These are phyloP conservation scores for Neospermospora avenae DNA, from an alignment of 2,329 filamentous ascomycete genomes.

Conservation along the genomic window DNA sequence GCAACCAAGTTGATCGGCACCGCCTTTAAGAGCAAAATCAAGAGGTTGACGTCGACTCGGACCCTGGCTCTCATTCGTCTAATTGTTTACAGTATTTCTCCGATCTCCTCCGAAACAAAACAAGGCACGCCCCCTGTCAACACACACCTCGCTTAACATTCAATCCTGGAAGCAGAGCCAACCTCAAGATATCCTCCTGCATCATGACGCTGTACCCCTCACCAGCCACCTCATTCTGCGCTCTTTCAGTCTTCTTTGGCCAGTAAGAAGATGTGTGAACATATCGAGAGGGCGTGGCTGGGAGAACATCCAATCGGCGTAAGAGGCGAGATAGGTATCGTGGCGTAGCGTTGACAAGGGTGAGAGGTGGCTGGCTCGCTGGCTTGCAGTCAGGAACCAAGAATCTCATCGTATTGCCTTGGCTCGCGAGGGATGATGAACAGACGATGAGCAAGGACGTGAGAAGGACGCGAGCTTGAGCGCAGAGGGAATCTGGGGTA, in stretches of 20 bases:
- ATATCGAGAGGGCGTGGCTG: background rate
- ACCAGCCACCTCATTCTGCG: constrained; percentile 20
- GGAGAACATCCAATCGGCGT: background rate
- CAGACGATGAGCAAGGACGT: background rate
- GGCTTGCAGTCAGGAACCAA: background rate
- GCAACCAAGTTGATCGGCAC: no score
- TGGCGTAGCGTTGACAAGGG: background rate
- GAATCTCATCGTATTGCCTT: background rate
- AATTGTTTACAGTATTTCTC: background rate
- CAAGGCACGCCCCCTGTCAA: constrained; percentile 10
- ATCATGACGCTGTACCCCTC: constrained; percentile 18
- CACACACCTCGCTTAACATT: constrained; percentile 1
- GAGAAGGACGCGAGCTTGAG: background rate
- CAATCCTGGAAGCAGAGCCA: background rate
- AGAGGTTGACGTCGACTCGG: background rate
- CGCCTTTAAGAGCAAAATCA: background rate
- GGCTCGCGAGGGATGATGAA: background rate
- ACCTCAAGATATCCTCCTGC: background rate
- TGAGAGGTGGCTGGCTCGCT: no score
- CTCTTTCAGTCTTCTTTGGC: background rate
- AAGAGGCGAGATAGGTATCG: background rate
- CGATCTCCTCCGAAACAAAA: background rate
- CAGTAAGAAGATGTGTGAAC: background rate
- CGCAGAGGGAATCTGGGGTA: background rate
- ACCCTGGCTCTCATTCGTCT: background rate